Percentiles rank a stretch among this genome's conserved stretches.
Evolutionary conservation across 176 grass and related monocot species (phyloP).

Genomic region (Carex parvula): DNA sequence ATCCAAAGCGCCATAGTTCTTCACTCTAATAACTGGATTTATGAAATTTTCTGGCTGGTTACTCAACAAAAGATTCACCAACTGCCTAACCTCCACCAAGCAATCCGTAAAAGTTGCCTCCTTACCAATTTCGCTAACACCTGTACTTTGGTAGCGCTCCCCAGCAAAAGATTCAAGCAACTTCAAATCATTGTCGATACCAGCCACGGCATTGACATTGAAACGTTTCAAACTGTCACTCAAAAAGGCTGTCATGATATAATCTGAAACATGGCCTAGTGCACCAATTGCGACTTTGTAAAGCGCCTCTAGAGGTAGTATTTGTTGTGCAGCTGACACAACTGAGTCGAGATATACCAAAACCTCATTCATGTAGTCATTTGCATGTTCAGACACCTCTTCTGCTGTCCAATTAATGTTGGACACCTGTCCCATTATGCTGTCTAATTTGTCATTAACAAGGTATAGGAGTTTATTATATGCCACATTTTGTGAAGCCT

Average conservation of each 20-base stretch:
- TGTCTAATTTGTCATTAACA: slow-evolving; percentile 79
- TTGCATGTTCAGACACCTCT: slow-evolving; percentile 60
- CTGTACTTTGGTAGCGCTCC: slow-evolving; percentile 63
- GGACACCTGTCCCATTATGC: slow-evolving; percentile 64
- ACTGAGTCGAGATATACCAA: slow-evolving; percentile 65
- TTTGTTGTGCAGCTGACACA: slow-evolving; percentile 60
- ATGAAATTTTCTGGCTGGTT: slow-evolving; percentile 93
- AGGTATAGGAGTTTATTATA: slow-evolving; percentile 69
- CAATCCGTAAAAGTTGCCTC: slow-evolving; percentile 70
- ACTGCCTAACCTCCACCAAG: slow-evolving; percentile 77
- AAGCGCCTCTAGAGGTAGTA: slow-evolving; percentile 70
- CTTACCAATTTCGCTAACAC: slow-evolving; percentile 56
- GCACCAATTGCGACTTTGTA: slow-evolving; percentile 72
- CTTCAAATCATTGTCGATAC: slow-evolving; percentile 82
- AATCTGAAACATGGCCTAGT: slow-evolving; percentile 67
- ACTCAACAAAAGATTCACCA: slow-evolving; percentile 82
- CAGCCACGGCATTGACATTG: slow-evolving; percentile 61
- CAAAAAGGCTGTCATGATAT: slow-evolving; percentile 68
- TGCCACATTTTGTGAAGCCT: slow-evolving; percentile 75
- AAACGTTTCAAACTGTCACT: slow-evolving; percentile 82
- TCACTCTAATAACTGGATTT: slow-evolving; percentile 86
- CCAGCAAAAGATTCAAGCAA: slow-evolving; percentile 69
- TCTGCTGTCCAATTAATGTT: slow-evolving; percentile 73
- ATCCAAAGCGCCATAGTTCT: slow-evolving; percentile 77
- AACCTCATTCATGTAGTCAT: slow-evolving; percentile 92